These are phyloP conservation scores for Halenospora varia DNA, from an alignment of 495 filamentous ascomycete species.

Conservation along the genomic window DNA sequence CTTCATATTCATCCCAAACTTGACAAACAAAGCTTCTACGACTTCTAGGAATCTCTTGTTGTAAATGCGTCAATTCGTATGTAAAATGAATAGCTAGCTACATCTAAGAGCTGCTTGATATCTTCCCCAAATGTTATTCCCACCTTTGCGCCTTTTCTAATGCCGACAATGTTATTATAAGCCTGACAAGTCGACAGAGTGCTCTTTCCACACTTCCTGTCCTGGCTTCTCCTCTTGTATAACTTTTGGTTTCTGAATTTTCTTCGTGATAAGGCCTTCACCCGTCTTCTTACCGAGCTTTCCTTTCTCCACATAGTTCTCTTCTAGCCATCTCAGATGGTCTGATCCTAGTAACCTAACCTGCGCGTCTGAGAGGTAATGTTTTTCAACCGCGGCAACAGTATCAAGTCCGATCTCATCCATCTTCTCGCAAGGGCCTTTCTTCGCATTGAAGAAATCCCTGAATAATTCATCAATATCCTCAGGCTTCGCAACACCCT, in stretches of 20 bases:
- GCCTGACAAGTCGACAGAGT: constrained; percentile 11
- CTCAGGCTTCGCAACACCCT: constrained; percentile 37
- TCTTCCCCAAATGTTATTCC: no score
- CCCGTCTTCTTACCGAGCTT: constrained; percentile 41
- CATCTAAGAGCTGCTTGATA: background rate
- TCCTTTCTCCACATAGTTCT: constrained; percentile 34
- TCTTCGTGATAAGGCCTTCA: constrained; percentile 21
- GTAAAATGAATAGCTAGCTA: no score
- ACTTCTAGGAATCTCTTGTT: no score
- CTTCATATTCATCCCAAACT: background rate
- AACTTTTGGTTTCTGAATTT: background rate
- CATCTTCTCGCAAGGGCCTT: constrained; percentile 45
- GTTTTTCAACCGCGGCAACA: constrained; percentile 35
- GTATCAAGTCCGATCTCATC: constrained; percentile 45
- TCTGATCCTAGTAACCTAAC: constrained; percentile 3
- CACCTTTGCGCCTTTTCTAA: background rate
- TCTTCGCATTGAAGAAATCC: constrained; percentile 41
- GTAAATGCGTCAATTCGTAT: no score
- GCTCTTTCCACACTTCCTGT: constrained; percentile 10
- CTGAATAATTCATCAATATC: constrained; percentile 43
- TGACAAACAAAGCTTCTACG: no score
- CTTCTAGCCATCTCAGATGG: constrained; percentile 33
- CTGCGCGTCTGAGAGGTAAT: constrained; percentile 29
- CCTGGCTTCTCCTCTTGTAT: background rate
- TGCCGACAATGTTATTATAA: background rate